Evolutionary conservation across 2,329 filamentous ascomycete species (phyloP).

Genomic region (Didymella exigua): DNA sequence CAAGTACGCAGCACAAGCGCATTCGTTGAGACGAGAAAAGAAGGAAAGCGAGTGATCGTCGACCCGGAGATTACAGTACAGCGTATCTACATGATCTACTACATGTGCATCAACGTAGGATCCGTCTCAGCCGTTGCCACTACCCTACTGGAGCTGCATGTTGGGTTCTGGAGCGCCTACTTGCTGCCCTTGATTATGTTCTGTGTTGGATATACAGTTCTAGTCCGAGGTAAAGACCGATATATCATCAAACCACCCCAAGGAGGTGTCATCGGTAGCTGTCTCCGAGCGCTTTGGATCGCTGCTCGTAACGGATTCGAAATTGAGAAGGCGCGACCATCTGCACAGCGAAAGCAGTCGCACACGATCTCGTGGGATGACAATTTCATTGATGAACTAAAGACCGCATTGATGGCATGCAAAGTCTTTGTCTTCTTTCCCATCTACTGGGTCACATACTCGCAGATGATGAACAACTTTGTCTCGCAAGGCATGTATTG

Average conservation of each 20-base stretch:
- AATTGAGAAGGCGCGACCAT: slow-evolving; percentile 68
- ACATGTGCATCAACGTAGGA: slow-evolving; percentile 73
- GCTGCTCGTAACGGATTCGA: slow-evolving; percentile 59
- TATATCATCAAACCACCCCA: slow-evolving; percentile 48
- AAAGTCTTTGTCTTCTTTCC: slow-evolving; percentile 66
- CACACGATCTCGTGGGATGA: slow-evolving; percentile 65
- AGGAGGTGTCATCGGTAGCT: slow-evolving; percentile 44
- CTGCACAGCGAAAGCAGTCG: slow-evolving; percentile 51
- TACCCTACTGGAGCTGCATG: slow-evolving; percentile 70
- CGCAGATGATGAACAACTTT: slow-evolving; percentile 57
- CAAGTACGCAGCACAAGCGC: slow-evolving; percentile 53
- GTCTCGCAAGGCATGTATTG: slow-evolving; percentile 49
- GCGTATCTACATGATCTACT: slow-evolving; percentile 67
- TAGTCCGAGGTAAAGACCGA: slow-evolving; percentile 40
- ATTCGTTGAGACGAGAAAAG: slow-evolving; percentile 47
- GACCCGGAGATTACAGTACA: slow-evolving; percentile 55
- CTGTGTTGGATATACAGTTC: slow-evolving; percentile 64
- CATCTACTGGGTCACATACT: slow-evolving; percentile 54
- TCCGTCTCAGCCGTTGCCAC: slow-evolving; percentile 72
- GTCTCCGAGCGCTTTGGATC: slow-evolving; percentile 66
- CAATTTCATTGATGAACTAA: slow-evolving; percentile 73
- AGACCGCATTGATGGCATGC: slow-evolving; percentile 69
- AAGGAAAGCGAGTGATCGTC: slow-evolving; percentile 51
- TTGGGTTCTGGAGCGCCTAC: slow-evolving; percentile 74
- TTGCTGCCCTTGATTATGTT: slow-evolving; percentile 70